phyloP scores from a whole-genome alignment of 2,329 filamentous ascomycete genomes.

The Chrysosporium keratinophilum region DNA sequence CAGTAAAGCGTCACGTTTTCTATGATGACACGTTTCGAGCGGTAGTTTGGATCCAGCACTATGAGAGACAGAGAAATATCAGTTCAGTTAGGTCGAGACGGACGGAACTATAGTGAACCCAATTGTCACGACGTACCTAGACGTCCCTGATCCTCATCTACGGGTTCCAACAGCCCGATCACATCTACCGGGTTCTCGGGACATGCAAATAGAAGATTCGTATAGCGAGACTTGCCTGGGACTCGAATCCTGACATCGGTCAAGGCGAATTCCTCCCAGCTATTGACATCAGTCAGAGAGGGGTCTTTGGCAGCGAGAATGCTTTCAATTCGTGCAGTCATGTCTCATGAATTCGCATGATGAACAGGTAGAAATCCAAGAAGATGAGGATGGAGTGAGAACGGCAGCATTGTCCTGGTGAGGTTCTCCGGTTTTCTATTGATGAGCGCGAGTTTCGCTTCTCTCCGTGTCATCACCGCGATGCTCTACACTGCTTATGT shows the following conservation, averaged over 20 bases:
- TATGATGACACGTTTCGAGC: conserved; percentile 37
- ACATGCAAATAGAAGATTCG: conserved; percentile 47
- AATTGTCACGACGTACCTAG: conserved; percentile 26
- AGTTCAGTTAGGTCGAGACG: not conserved
- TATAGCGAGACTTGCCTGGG: conserved; percentile 41
- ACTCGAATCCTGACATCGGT: conserved; percentile 45
- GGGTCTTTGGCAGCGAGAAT: conserved; percentile 37
- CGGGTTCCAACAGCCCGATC: conserved; percentile 40
- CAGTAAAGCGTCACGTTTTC: conserved; percentile 41
- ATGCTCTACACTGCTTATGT: not conserved
- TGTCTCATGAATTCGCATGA: conserved; percentile 31
- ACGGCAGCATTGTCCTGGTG: conserved; percentile 8
- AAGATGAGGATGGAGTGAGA: not conserved
- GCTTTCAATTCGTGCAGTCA: conserved; percentile 38
- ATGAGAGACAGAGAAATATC: not conserved
- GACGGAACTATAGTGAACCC: no score
- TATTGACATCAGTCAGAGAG: conserved; percentile 40
- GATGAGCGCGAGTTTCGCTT: no score
- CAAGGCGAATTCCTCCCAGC: conserved; percentile 52
- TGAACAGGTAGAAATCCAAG: conserved; percentile 16
- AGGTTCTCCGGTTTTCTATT: not conserved
- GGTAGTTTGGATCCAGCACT: conserved; percentile 34
- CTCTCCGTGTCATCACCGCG: not conserved
- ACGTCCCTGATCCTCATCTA: conserved; percentile 36
- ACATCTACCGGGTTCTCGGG: conserved; percentile 47